Percentiles rank a stretch among this genome's conserved stretches.
These are phyloP conservation scores for Rhizomucor pusillus DNA, from an alignment of 371 early-diverging fungal species.

Conservation along the genomic window DNA sequence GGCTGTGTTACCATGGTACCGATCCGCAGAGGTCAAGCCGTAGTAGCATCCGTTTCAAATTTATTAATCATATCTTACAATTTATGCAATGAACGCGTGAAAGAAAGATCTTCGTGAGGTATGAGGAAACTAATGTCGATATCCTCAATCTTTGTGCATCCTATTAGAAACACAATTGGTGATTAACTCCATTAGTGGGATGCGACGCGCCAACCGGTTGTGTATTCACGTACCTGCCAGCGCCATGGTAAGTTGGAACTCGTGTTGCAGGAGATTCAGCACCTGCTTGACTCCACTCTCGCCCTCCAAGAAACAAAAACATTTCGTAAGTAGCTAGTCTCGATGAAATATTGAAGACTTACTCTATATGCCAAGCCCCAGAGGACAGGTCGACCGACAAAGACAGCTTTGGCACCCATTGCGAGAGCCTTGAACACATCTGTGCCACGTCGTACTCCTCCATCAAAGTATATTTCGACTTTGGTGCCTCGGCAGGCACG, in stretches of 20 bases:
- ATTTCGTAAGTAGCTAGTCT: too few species aligned
- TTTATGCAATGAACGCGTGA: neutral
- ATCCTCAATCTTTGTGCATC: conserved; percentile 5
- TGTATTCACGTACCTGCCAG: conserved; percentile 12
- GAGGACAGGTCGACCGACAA: conserved; percentile 65
- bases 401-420: conserved; percentile 70
- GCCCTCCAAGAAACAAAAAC: conserved; percentile 4
- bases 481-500: conserved; percentile 45
- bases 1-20: too few species aligned
- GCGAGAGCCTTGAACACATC: conserved; percentile 74
- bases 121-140: conserved; percentile 4
- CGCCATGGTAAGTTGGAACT: conserved; percentile 22
- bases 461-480: conserved; percentile 70
- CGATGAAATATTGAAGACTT: too few species aligned
- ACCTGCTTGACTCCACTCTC: conserved; percentile 18
- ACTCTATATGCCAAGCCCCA: conserved; percentile 50
- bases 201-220: neutral
- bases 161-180: neutral
- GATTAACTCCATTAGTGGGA: neutral
- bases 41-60: too few species aligned
- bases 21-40: too few species aligned
- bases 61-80: too few species aligned
- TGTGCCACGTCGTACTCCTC: conserved; percentile 64
- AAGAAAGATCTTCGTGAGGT: conserved; percentile 6
- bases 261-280: conserved; percentile 13